phyloP scores from a whole-genome alignment of 352 stramenopile species.

The Phytophthora rubi region DNA sequence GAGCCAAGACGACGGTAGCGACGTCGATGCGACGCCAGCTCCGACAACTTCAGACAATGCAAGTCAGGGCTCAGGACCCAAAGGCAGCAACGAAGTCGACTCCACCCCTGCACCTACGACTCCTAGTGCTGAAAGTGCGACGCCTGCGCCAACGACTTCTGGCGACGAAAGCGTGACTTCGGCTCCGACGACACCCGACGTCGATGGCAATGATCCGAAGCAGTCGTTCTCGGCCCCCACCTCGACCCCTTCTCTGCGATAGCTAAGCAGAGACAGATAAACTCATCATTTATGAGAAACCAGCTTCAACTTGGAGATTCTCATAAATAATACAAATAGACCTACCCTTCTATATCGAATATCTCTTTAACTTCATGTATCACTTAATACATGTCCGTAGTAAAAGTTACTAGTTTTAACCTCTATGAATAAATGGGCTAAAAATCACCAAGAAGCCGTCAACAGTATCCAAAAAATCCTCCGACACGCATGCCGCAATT shows the following conservation, averaged over 20 bases:
- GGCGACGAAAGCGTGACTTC: slow-evolving; percentile 5
- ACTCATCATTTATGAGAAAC: not conserved
- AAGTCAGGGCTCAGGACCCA: not conserved
- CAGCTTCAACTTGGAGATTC: slow-evolving; percentile 7
- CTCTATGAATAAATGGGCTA: too few species aligned
- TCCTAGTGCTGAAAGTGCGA: slow-evolving; percentile 3
- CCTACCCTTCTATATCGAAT: not conserved
- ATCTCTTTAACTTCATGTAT: too few species aligned
- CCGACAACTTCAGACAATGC: slow-evolving; percentile 2
- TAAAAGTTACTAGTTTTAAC: too few species aligned
- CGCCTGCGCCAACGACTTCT: slow-evolving; percentile 16
- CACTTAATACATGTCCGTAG: too few species aligned
- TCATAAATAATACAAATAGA: not conserved
- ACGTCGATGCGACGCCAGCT: slow-evolving; percentile 4
- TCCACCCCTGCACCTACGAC: slow-evolving; percentile 1
- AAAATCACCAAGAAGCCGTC: not conserved
- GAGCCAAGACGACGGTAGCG: not conserved
- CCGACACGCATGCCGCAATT: slow-evolving; percentile 59
- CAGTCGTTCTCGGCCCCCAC: not conserved
- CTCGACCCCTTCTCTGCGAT: not conserved
- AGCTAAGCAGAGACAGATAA: not conserved
- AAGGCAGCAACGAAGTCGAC: not conserved
- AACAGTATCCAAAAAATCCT: slow-evolving; percentile 21
- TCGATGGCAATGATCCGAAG: not conserved
- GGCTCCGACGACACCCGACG: slow-evolving; percentile 3